phyloP scores from a whole-genome alignment of 164 flowering plant species.

The Berberis thunbergii region DNA sequence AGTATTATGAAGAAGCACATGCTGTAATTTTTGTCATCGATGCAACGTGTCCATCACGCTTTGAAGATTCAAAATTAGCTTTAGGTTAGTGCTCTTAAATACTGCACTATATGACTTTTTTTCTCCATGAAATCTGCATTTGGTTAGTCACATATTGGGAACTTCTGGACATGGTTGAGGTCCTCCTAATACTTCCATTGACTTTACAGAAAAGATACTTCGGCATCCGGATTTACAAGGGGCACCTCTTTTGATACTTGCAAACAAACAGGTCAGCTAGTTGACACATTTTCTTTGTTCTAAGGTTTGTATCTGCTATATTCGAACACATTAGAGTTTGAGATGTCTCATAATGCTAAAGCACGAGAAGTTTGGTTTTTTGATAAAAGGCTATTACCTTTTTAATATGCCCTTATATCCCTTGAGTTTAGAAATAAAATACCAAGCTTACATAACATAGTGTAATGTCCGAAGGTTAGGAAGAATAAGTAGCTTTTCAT shows the following conservation, averaged over 20 bases:
- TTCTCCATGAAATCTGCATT: background rate
- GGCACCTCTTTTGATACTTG: constrained; percentile 86
- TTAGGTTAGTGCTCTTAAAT: constrained; percentile 44
- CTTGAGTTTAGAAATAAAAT: too few species aligned
- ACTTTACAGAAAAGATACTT: constrained; percentile 67
- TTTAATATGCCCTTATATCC: too few species aligned
- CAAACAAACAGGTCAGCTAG: constrained; percentile 80
- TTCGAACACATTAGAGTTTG: background rate
- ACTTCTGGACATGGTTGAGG: too few species aligned
- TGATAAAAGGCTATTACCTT: too few species aligned
- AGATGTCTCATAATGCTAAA: too few species aligned
- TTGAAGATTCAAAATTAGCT: constrained; percentile 97
- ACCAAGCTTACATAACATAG: too few species aligned
- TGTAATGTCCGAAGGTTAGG: too few species aligned
- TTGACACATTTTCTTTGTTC: background rate
- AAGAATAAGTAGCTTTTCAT: too few species aligned
- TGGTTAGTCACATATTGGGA: too few species aligned
- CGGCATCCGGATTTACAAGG: constrained; percentile 89
- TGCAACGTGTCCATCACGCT: constrained; percentile 81
- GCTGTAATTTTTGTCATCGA: constrained; percentile 89
- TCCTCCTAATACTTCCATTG: background rate
- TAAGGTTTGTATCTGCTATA: background rate
- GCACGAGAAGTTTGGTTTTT: too few species aligned
- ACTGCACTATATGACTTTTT: background rate
- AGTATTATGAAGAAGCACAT: constrained; percentile 98